phyloP scores from a whole-genome alignment of 208 protist genomes.

The Tritrichomonas foetus region DNA sequence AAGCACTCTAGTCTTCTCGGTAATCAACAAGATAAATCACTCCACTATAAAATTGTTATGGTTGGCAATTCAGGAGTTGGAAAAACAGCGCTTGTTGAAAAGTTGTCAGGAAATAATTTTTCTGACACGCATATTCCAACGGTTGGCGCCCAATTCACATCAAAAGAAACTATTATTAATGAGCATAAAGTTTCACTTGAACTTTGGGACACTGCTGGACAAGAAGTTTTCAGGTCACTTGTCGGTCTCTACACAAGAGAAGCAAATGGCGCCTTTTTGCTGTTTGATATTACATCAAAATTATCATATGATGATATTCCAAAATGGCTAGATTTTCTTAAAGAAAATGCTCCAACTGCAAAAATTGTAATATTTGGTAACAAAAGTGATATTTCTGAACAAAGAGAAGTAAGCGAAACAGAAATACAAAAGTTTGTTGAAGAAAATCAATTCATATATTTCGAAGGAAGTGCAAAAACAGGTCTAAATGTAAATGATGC shows the following conservation, averaged over 20 bases:
- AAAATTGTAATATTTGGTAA: neutral
- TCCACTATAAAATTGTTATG: neutral
- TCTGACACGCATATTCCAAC: neutral
- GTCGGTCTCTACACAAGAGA: constrained; percentile 18
- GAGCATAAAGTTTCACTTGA: neutral
- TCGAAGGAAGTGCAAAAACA: constrained; percentile 4
- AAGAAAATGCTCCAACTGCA: neutral
- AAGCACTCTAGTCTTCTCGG: too few relatives aligned
- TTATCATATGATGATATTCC: neutral
- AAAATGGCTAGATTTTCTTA: neutral
- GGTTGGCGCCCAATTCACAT: neutral
- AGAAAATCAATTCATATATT: neutral
- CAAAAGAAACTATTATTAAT: neutral
- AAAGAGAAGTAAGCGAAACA: neutral
- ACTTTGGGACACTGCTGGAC: constrained; percentile 9
- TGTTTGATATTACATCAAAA: neutral
- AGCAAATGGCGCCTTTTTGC: neutral
- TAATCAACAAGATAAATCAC: too few relatives aligned
- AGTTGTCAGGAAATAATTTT: neutral
- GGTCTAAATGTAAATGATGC: neutral
- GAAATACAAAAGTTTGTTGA: neutral
- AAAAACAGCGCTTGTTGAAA: neutral
- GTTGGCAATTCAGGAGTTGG: constrained; percentile 31
- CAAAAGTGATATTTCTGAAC: neutral
- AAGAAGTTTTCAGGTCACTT: neutral